Base-by-base conservation (phyloP, 192 early-diverging fungal genomes). In the Coemansia umbellata region DNA sequence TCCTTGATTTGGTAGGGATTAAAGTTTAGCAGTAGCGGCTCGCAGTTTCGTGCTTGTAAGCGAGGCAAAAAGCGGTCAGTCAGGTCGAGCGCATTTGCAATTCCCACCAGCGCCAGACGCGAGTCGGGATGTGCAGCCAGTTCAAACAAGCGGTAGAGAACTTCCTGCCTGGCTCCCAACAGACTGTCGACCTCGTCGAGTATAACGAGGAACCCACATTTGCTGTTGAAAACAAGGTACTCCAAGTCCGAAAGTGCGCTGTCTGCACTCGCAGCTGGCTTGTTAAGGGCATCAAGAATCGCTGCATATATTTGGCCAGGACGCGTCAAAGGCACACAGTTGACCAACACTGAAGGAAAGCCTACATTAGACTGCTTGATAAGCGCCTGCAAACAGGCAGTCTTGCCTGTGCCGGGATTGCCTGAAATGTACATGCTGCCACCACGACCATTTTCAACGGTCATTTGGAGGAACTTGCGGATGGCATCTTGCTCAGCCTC, bases 151-250 rank as follows among this genome's bases (percentile, higher is more conserved):
- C 87, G 84, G 69, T 97, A 97, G 14, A 97, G 72, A 0, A 93
- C 84, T 6, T 89, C 82, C 68, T 92, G 85, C 48, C 92, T 82
- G 57, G 75, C 81, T 14, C 89, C 88, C 22, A 92, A 43, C 24
- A 98, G 78, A 10, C 86, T 82, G 61, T 98, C 94, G 42, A 98
- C 89, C 67, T 98, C 95, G 66, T 98, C 95, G 13, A 98, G 75
- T 6, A 98, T 75, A 2, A 93, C 80, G 53, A 87, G 53, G 30
- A 67, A 55, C 21, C 80, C 63, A 19, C 57, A 59, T 30, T 81
- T 79, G 27, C 68, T 66, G 36, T 77, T 72, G 19, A 86, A 53
- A 41, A 80, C 66, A 0, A 81, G 36, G n/a, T 69, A 47, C 53
- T 90, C 82, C 14, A 86, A 58, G 5, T 70, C 56, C 13, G 74